Conservation (phyloP, 352 stramenopile genomes). For the Pythium sp. region DNA sequence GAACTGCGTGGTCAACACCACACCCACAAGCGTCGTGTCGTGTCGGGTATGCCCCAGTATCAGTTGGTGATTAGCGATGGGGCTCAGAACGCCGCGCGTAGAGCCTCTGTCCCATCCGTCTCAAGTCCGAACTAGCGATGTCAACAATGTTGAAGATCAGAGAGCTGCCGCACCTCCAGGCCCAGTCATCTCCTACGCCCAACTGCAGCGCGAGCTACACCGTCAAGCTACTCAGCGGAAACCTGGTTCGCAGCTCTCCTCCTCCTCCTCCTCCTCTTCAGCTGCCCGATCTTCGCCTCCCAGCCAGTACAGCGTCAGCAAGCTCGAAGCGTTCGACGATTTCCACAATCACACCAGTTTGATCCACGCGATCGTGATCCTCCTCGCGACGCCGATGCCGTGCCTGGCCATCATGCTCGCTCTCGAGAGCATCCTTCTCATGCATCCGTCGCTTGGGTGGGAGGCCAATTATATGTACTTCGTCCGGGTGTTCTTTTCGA, state of each 20-base stretch:
- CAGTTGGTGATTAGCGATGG: neutral
- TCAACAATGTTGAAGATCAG: neutral
- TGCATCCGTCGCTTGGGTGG: slow-evolving; percentile 14
- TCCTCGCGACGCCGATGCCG: slow-evolving; percentile 22
- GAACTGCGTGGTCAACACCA: neutral
- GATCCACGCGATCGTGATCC: slow-evolving; percentile 4
- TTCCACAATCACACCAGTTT: slow-evolving; percentile 16
- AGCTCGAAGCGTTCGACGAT: slow-evolving; percentile 24
- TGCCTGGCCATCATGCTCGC: slow-evolving; percentile 20
- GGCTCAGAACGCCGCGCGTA: neutral
- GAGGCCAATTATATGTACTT: slow-evolving; percentile 24
- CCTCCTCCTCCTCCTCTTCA: neutral
- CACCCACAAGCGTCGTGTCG: too few relatives aligned
- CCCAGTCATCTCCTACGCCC: neutral
- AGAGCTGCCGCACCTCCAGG: neutral
- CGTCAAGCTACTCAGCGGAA: neutral
- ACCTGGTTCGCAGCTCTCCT: neutral
- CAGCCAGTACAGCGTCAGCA: slow-evolving; percentile 30
- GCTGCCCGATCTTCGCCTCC: neutral
- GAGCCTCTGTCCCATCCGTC: neutral
- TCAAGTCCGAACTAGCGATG: neutral
- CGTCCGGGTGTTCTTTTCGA: slow-evolving; percentile 23
- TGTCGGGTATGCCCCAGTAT: neutral
- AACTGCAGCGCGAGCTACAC: slow-evolving; percentile 1
- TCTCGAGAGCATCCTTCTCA: slow-evolving; percentile 26